A percentile compares a stretch with the other conserved stretches of the same genome.
Conservation (phyloP, 352 stramenopile genomes). For the Pythium brachiatum region DNA sequence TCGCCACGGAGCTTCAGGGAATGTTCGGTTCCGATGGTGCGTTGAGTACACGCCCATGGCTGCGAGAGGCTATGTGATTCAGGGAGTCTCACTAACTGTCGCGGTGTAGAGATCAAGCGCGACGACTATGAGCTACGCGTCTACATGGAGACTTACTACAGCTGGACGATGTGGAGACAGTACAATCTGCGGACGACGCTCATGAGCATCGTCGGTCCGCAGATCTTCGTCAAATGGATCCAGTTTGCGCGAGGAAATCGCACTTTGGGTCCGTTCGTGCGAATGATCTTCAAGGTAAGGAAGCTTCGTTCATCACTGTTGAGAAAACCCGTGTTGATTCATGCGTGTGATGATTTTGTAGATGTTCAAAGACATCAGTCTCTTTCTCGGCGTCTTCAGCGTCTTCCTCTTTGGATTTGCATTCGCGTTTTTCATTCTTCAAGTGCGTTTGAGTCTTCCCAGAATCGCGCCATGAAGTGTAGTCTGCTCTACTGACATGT, state of each 20-base stretch:
- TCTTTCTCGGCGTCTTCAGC: constrained; percentile 75
- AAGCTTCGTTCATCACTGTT: not conserved
- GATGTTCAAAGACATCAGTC: constrained; percentile 80
- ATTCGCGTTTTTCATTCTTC: constrained; percentile 82
- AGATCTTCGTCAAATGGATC: constrained; percentile 84
- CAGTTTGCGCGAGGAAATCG: constrained; percentile 71
- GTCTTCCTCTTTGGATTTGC: constrained; percentile 73
- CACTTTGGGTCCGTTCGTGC: constrained; percentile 70
- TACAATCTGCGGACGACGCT: constrained; percentile 77
- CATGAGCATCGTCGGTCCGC: constrained; percentile 73
- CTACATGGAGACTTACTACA: constrained; percentile 64
- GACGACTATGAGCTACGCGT: constrained; percentile 54
- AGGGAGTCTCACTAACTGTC: not conserved
- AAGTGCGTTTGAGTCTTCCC: constrained; percentile 30
- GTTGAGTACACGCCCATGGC: not conserved
- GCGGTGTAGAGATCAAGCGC: constrained; percentile 1
- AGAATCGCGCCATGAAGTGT: not conserved
- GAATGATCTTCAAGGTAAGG: constrained; percentile 81
- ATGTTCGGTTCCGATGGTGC: constrained; percentile 35
- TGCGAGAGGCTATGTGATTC: not conserved
- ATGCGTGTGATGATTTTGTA: constrained; percentile 16
- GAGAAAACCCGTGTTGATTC: not conserved
- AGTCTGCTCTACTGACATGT: too few relatives aligned
- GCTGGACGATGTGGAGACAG: constrained; percentile 41
- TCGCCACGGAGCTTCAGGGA: constrained; percentile 48